phyloP scores from a whole-genome alignment of 352 stramenopile genomes.

The Pseudoperonospora humuli region DNA sequence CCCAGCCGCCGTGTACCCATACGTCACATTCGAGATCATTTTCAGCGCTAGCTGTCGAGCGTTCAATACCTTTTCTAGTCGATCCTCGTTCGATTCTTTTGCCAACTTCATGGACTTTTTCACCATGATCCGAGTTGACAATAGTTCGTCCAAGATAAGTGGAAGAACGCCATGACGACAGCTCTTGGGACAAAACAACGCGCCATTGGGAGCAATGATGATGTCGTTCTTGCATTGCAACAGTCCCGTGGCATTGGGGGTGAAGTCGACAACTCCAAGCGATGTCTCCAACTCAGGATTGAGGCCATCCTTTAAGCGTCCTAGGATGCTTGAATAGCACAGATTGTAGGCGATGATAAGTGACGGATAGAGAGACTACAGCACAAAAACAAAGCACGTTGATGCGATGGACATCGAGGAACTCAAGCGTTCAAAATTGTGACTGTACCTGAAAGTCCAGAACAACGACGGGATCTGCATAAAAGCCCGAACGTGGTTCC shows the following conservation, averaged over 20 bases:
- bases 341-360: slow-evolving; percentile 99
- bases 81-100: slow-evolving; percentile 58
- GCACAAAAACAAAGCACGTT: not conserved
- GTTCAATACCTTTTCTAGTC: slow-evolving; percentile 64
- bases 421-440: not conserved
- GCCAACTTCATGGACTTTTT: slow-evolving; percentile 95
- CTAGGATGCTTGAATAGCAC: slow-evolving; percentile 96
- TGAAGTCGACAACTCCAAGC: slow-evolving; percentile 57
- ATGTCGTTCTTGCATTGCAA: slow-evolving; percentile 40
- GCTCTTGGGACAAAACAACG: slow-evolving; percentile 90
- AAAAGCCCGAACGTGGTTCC: slow-evolving; percentile 94
- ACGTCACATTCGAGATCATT: slow-evolving; percentile 99
- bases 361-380: slow-evolving; percentile 97
- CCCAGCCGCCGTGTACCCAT: slow-evolving; percentile 97
- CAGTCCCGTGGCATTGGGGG: slow-evolving; percentile 35
- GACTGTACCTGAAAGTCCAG: slow-evolving; percentile 94
- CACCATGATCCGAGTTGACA: slow-evolving; percentile 96
- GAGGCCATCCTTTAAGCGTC: slow-evolving; percentile 82
- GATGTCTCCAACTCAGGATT: slow-evolving; percentile 55
- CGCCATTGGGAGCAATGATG: slow-evolving; percentile 90
- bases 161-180: slow-evolving; percentile 93
- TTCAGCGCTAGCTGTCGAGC: slow-evolving; percentile 93
- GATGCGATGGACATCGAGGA: not conserved
- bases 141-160: slow-evolving; percentile 93
- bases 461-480: slow-evolving; percentile 96